Conservation (phyloP, 192 early-diverging fungal genomes). For the Coemansia biformis region DNA sequence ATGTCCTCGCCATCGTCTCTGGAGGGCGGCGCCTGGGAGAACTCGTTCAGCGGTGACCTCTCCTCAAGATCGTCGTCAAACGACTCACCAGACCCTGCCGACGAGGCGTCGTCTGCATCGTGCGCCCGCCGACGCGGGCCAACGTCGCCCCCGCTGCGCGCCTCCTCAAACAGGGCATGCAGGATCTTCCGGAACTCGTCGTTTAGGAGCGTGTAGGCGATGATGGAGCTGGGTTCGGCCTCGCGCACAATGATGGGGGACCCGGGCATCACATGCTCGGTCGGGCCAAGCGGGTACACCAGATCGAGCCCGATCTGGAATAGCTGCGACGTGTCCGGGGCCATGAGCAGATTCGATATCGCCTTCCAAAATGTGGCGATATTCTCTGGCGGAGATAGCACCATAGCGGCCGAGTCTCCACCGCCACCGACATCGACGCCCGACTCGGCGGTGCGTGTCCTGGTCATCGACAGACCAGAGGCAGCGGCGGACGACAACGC, state of each 20-base stretch:
- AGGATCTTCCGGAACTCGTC: slow-evolving; percentile 37
- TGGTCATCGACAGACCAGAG: too few relatives aligned
- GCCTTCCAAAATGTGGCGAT: slow-evolving; percentile 37
- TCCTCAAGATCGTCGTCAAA: neutral
- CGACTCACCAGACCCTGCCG: neutral
- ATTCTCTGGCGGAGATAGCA: slow-evolving; percentile 24
- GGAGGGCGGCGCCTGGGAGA: slow-evolving; percentile 10
- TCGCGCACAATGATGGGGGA: slow-evolving; percentile 84
- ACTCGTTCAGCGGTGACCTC: slow-evolving; percentile 26
- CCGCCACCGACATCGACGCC: neutral
- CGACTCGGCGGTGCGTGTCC: too few relatives aligned
- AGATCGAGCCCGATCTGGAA: slow-evolving; percentile 44
- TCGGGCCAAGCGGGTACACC: slow-evolving; percentile 52
- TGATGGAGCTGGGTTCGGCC: slow-evolving; percentile 89
- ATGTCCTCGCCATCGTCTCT: slow-evolving; percentile 12
- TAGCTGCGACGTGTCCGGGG: slow-evolving; percentile 37
- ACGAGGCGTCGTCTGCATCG: neutral
- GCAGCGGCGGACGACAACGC: too few relatives aligned
- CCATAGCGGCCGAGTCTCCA: slow-evolving; percentile 5
- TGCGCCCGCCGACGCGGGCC: neutral
- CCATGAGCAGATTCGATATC: slow-evolving; percentile 35
- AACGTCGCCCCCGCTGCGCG: slow-evolving; percentile 9
- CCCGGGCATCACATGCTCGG: slow-evolving; percentile 84
- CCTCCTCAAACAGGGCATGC: slow-evolving; percentile 29
- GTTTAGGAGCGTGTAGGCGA: slow-evolving; percentile 78